These are phyloP conservation scores for Zelopaecilomyces penicillatus DNA, from an alignment of 2,329 filamentous ascomycete species.

Conservation along the genomic window DNA sequence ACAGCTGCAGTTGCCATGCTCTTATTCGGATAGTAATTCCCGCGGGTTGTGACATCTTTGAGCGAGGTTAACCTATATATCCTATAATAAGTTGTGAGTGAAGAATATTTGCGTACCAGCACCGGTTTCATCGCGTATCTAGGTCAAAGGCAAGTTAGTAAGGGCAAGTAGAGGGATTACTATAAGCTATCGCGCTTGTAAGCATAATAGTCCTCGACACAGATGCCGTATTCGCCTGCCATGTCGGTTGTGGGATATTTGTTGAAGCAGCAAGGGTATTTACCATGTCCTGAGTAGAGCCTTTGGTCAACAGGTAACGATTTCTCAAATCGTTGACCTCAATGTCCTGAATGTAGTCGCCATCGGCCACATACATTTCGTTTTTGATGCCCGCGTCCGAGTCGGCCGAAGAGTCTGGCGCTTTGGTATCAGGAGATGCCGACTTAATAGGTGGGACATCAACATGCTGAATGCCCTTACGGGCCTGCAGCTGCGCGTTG, in stretches of 20 bases:
- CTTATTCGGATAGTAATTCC: slow-evolving; percentile 95
- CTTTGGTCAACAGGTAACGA: slow-evolving; percentile 93
- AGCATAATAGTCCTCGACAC: slow-evolving; percentile 57
- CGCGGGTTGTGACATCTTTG: slow-evolving; percentile 95
- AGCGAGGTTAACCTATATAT: slow-evolving; percentile 45
- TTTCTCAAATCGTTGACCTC: slow-evolving; percentile 98
- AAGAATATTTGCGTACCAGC: slow-evolving; percentile 72
- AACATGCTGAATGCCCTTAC: slow-evolving; percentile 83
- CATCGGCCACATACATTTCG: slow-evolving; percentile 90
- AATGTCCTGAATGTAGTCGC: slow-evolving; percentile 97
- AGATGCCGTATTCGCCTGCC: slow-evolving; percentile 27
- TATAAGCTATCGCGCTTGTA: slow-evolving; percentile 61
- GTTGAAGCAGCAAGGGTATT: slow-evolving; percentile 53
- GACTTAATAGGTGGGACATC: slow-evolving; percentile 73
- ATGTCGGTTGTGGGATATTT: slow-evolving; percentile 26
- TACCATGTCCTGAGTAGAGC: slow-evolving; percentile 99
- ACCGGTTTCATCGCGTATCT: slow-evolving; percentile 99
- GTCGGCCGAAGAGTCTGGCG: slow-evolving; percentile 21
- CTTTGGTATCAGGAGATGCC: slow-evolving; percentile 35
- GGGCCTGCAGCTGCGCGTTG: slow-evolving; percentile 74
- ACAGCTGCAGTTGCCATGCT: slow-evolving; percentile 91
- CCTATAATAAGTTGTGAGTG: slow-evolving; percentile 25
- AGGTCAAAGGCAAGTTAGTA: slow-evolving; percentile 91
- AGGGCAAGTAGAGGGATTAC: slow-evolving; percentile 66
- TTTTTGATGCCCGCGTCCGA: slow-evolving; percentile 53